phyloP scores from a whole-genome alignment of 202 grass and related monocot genomes.

The Cymbopogon flexuosus region DNA sequence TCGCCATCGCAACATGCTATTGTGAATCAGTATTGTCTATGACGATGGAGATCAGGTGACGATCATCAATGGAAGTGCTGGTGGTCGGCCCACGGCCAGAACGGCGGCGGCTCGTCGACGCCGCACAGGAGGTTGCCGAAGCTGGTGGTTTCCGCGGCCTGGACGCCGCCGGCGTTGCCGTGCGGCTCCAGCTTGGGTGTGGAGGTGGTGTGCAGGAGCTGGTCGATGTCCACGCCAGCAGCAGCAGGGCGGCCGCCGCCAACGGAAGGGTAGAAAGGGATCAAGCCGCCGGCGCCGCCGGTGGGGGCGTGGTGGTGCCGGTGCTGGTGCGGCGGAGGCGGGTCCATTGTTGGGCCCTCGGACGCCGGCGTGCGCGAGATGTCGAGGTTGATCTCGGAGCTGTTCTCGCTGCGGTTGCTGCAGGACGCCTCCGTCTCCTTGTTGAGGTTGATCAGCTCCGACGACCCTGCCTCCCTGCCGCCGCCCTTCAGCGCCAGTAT shows the following conservation, averaged over 20 bases:
- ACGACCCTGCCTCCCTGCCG: slow-evolving; percentile 63
- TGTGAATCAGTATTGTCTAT: background rate
- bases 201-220: slow-evolving; percentile 56
- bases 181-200: slow-evolving; percentile 47
- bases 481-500: slow-evolving; percentile 73
- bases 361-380: slow-evolving; percentile 67
- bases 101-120: slow-evolving; percentile 71
- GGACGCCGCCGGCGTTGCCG: slow-evolving; percentile 26
- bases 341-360: slow-evolving; percentile 40
- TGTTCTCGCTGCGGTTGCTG: slow-evolving; percentile 97
- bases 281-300: slow-evolving; percentile 24
- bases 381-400: slow-evolving; percentile 97
- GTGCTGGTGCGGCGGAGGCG: slow-evolving; percentile 18
- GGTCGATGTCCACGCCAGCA: slow-evolving; percentile 61
- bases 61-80: slow-evolving; percentile 71
- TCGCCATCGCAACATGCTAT: background rate
- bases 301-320: slow-evolving; percentile 24
- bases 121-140: slow-evolving; percentile 82
- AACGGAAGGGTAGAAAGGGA: slow-evolving; percentile 56
- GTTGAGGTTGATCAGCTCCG: slow-evolving; percentile 95
- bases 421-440: slow-evolving; percentile 99
- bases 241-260: slow-evolving; percentile 1
- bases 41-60: background rate
- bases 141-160: slow-evolving; percentile 41
- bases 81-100: slow-evolving; percentile 95